These are phyloP conservation scores for Scheffersomyces amazonensis DNA, from an alignment of 805 yeast species.

Conservation along the genomic window DNA sequence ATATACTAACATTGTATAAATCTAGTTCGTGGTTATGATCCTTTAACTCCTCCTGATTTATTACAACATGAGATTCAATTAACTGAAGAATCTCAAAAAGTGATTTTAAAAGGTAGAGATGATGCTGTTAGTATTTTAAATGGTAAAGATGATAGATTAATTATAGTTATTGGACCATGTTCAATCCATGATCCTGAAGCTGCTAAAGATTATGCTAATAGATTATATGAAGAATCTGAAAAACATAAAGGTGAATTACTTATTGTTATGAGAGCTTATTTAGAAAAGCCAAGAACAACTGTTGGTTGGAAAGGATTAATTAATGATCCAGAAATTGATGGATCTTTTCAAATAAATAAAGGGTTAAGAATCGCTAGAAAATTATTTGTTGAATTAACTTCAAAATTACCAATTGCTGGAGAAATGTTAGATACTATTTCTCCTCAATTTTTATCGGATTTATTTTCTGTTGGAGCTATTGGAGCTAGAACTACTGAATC, in stretches of 20 bases:
- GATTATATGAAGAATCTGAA: conserved; percentile 56
- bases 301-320: conserved; percentile 99
- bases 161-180: conserved; percentile 95
- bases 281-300: conserved; percentile 97
- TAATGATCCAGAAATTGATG: conserved; percentile 95
- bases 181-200: conserved; percentile 93
- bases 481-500: conserved; percentile 99
- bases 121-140: conserved; percentile 68
- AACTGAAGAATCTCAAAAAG: conserved; percentile 54
- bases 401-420: conserved; percentile 86
- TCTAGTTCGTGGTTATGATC: conserved; percentile 77
- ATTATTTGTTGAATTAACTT: conserved; percentile 79
- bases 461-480: conserved; percentile 94
- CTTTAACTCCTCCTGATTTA: conserved; percentile 91
- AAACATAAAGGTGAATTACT: conserved; percentile 71
- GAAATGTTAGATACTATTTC: conserved; percentile 98
- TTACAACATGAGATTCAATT: conserved; percentile 84
- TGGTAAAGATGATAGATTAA: conserved; percentile 82
- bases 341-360: conserved; percentile 89
- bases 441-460: conserved; percentile 91
- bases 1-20: neutral
- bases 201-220: conserved; percentile 82
- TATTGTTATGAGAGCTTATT: conserved; percentile 94
- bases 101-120: conserved; percentile 73
- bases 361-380: conserved; percentile 88